phyloP scores from a whole-genome alignment of 331 rosid species.

The Stylosanthes scabra region DNA sequence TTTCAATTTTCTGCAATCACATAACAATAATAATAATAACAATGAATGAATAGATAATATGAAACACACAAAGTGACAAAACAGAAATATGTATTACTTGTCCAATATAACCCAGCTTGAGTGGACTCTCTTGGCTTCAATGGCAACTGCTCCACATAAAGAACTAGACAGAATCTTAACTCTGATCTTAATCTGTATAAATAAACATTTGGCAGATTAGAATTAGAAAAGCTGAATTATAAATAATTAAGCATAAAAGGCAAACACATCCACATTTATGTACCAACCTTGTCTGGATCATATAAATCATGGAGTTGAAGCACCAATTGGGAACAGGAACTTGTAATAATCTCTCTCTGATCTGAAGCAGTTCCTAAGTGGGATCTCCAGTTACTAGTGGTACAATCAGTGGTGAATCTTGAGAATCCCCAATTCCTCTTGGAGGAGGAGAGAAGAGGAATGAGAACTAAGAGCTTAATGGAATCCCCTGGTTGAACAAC shows the following conservation, averaged over 20 bases:
- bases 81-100: constrained; percentile 61
- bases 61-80: constrained; percentile 15
- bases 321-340: constrained; percentile 88
- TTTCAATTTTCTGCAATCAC: constrained; percentile 70
- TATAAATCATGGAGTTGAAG: constrained; percentile 82
- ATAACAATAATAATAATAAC: too few relatives aligned
- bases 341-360: constrained; percentile 74
- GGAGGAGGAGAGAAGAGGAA: constrained; percentile 63
- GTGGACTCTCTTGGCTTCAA: constrained; percentile 83
- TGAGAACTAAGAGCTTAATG: constrained; percentile 80
- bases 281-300: constrained; percentile 79
- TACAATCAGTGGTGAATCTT: constrained; percentile 73
- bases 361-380: constrained; percentile 65
- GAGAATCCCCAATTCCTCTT: constrained; percentile 75
- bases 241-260: constrained; percentile 3
- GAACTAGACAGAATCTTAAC: constrained; percentile 69
- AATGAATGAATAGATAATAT: constrained; percentile 33
- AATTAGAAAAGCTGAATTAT: constrained; percentile 27
- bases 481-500: constrained; percentile 97
- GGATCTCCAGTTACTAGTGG: constrained; percentile 60
- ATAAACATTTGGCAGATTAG: constrained; percentile 3
- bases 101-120: constrained; percentile 98
- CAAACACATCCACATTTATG: constrained; percentile 19
- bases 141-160: constrained; percentile 73
- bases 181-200: constrained; percentile 78